Evolutionary conservation across 2,329 filamentous ascomycete genomes (phyloP), one percentile per base, ranked within the genome.

Genomic region (Ascocoryne sarcoides): DNA sequence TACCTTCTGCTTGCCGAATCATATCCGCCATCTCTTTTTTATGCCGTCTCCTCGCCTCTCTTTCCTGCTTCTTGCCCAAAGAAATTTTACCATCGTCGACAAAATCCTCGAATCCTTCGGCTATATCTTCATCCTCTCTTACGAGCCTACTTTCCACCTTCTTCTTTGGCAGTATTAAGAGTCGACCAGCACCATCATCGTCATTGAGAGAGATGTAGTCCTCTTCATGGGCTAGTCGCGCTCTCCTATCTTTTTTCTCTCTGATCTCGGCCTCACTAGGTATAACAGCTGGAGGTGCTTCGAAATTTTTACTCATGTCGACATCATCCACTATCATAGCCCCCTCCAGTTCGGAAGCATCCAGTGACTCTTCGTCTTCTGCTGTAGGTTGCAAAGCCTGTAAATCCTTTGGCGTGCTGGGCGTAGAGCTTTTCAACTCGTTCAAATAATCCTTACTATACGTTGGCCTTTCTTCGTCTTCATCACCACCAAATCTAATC

Each of bases 101-200:
- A 53, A 85, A 95, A 40, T 90, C 82, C 45, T 96, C 90, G 52
- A 94, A 96, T 0, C 88, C 89, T 64, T 96, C 92, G 28, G 84
- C 85, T 0, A 95, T 73, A 55, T 96, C 87, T 58, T 96, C 90
- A 53, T 96, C 90, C 23, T 95, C 88, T 31, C 73, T 75, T 4
- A 88, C 74, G 2, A 96, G 71, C 1, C 90, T 75, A 4, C 82
- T 84, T 46, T 88, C 74, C 23, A 76, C 73, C 49, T 82, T 77
- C 48, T 76, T 76, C 14, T 66, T 64, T 37, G 69, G 65, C 2
- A 71, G 58, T 2, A 75, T 63, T 16, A 53, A 59, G 2, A 55
- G 63, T 5, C 63, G 57, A 19, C 57, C 56, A 15, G 66, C 63
- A 35, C 72, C 68, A n/a, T 73, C 71, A n/a, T 69, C 69, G 23